phyloP scores from a whole-genome alignment of 2,329 filamentous ascomycete genomes.

The Curvularia eragrostidis region DNA sequence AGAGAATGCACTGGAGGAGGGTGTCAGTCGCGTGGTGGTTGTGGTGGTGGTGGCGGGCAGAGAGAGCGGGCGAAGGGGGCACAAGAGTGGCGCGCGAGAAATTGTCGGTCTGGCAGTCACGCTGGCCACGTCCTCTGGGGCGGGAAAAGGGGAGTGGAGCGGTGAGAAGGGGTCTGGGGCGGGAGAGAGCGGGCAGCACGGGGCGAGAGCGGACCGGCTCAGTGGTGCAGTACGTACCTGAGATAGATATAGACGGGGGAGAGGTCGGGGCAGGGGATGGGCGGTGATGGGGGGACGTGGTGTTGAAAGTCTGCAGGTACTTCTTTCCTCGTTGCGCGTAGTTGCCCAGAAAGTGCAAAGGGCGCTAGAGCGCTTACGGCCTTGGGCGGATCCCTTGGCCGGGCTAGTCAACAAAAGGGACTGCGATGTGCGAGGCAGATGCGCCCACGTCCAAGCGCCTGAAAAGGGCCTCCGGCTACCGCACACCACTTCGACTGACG shows the following conservation, averaged over 20 bases:
- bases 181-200: conserved; percentile 31
- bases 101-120: conserved; percentile 34
- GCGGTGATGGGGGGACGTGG: conserved; percentile 38
- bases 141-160: conserved; percentile 48
- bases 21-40: conserved; percentile 40
- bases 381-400: conserved; percentile 29
- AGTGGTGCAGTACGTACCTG: conserved; percentile 41
- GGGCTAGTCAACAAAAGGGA: conserved; percentile 21
- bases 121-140: conserved; percentile 38
- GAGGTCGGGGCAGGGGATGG: conserved; percentile 39
- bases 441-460: conserved; percentile 28
- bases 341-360: conserved; percentile 35
- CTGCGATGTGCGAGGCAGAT: conserved; percentile 24
- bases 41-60: conserved; percentile 22
- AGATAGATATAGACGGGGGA: conserved; percentile 28
- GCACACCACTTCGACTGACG: conserved; percentile 8
- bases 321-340: conserved; percentile 48
- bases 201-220: conserved; percentile 19
- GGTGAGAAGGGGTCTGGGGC: conserved; percentile 35
- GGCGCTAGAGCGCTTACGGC: conserved; percentile 34
- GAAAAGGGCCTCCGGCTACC: conserved; percentile 8
- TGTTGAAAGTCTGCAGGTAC: conserved; percentile 46
- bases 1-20: conserved; percentile 44
- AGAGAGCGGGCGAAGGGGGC: conserved; percentile 17
- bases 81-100: conserved; percentile 32